Evolutionary conservation across 2,329 filamentous ascomycete genomes (phyloP).

Genomic region (Penicillium rolfsii): DNA sequence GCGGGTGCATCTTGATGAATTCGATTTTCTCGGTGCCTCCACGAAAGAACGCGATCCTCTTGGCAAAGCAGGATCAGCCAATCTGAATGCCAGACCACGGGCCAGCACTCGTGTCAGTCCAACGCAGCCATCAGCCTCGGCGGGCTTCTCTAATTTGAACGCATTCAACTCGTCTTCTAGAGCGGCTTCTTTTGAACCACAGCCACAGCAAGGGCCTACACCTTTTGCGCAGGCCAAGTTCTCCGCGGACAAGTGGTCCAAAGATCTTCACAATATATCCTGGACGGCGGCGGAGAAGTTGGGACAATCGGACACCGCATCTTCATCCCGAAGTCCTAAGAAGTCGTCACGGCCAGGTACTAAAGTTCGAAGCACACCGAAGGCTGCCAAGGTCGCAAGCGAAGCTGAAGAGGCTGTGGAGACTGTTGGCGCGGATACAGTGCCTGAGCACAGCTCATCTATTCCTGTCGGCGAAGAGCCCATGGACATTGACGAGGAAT

Average conservation of each 20-base stretch:
- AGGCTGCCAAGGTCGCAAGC: constrained; percentile 42
- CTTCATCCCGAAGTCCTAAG: constrained; percentile 39
- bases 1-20: constrained; percentile 41
- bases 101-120: constrained; percentile 27
- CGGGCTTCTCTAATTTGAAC: constrained; percentile 26
- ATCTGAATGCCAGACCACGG: constrained; percentile 27
- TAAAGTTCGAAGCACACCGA: constrained; percentile 36
- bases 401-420: constrained; percentile 45
- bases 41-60: constrained; percentile 28
- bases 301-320: constrained; percentile 32
- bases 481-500: constrained; percentile 53
- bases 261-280: constrained; percentile 40
- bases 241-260: constrained; percentile 44
- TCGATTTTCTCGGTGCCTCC: constrained; percentile 43
- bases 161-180: constrained; percentile 21
- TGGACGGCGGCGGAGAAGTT: constrained; percentile 37
- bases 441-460: constrained; percentile 21
- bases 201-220: constrained; percentile 31
- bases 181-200: constrained; percentile 10
- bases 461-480: constrained; percentile 39
- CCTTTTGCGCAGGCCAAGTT: constrained; percentile 43
- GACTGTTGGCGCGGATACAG: constrained; percentile 33
- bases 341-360: constrained; percentile 35
- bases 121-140: constrained; percentile 24
- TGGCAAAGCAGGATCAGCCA: constrained; percentile 23